phyloP scores from a whole-genome alignment of 257 asterid species.

The Eucommia ulmoides region DNA sequence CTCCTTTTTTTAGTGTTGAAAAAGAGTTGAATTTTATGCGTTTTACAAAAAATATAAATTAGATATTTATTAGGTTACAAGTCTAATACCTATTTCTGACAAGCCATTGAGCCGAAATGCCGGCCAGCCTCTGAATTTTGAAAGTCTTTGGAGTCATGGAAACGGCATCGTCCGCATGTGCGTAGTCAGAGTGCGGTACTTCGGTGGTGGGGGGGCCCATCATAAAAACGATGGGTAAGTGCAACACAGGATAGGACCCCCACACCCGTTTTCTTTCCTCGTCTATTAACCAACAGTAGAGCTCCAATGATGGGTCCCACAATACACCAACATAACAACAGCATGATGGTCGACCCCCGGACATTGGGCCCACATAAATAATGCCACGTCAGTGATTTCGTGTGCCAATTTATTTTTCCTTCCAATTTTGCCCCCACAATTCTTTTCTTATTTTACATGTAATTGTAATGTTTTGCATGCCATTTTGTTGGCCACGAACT shows the following conservation, averaged over 20 bases:
- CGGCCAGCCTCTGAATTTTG: too few species aligned
- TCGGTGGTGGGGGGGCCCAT: too few species aligned
- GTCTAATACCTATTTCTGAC: too few species aligned
- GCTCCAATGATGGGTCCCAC: constrained; percentile 12
- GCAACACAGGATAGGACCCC: constrained; percentile 15
- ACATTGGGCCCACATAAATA: not conserved
- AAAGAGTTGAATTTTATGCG: too few species aligned
- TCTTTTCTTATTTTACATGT: not conserved
- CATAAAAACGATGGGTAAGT: constrained; percentile 9
- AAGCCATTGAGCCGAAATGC: too few species aligned
- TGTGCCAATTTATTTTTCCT: not conserved
- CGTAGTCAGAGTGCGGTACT: constrained; percentile 27
- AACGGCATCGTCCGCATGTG: constrained; percentile 26
- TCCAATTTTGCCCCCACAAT: too few species aligned
- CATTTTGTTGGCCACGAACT: not conserved
- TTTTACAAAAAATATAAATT: too few species aligned
- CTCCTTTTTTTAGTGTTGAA: too few species aligned
- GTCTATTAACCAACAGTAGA: constrained; percentile 1
- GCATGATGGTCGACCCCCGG: not conserved
- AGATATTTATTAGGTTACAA: too few species aligned
- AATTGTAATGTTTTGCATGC: not conserved
- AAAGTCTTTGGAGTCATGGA: constrained; percentile 15
- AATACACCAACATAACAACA: not conserved
- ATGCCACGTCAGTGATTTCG: not conserved
- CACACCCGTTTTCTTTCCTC: not conserved